A percentile compares a stretch with the other conserved stretches of the same genome.
These are phyloP conservation scores for Penicillium ochrochloron DNA, from an alignment of 495 filamentous ascomycete species.

Conservation along the genomic window DNA sequence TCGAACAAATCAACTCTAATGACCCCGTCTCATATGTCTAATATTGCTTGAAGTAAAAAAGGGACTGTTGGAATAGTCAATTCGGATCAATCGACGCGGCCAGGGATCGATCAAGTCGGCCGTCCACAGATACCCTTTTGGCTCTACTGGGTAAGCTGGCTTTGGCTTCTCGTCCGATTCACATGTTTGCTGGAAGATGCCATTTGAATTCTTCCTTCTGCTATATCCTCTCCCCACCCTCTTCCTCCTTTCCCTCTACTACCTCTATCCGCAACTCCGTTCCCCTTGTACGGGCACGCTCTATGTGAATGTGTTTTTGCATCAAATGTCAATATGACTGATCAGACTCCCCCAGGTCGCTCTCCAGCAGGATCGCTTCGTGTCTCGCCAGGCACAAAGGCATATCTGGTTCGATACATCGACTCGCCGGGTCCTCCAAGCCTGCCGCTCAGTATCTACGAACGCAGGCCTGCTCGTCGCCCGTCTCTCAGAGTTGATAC, in stretches of 20 bases:
- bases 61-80: background rate
- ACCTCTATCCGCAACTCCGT: background rate
- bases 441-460: background rate
- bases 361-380: background rate
- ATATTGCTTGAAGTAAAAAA: background rate
- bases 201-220: background rate
- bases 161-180: constrained; percentile 3
- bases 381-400: background rate
- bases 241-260: background rate
- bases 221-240: no score
- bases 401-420: background rate
- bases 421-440: background rate
- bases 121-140: background rate
- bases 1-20: background rate
- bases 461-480: background rate
- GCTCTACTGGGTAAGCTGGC: constrained; percentile 1
- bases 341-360: constrained; percentile 1
- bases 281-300: background rate
- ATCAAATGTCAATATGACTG: background rate
- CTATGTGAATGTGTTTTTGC: background rate
- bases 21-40: background rate
- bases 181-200: background rate
- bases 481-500: constrained; percentile 1
- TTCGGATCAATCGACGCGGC: constrained; percentile 1
- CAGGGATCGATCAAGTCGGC: constrained; percentile 1